These are phyloP conservation scores for Mycena polygramma DNA, from an alignment of 768 basidiomycete genomes.

Conservation along the genomic window DNA sequence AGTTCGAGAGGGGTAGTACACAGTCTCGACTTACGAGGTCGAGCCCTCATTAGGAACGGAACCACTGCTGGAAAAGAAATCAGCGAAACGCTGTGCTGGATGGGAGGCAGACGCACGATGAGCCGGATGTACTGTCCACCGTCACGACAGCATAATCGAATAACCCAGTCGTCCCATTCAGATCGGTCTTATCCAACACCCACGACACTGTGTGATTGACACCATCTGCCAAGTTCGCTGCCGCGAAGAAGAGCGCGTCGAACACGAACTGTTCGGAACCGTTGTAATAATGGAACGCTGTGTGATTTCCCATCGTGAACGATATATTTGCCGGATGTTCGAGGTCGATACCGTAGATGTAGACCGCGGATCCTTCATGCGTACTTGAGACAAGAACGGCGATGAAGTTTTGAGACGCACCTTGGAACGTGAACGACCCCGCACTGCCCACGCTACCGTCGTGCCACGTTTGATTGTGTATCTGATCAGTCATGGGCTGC, in stretches of 20 bases:
- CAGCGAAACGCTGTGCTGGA: background rate
- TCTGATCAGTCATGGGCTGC: slow-evolving; percentile 11
- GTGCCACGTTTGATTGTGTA: slow-evolving; percentile 23
- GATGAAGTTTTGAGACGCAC: background rate
- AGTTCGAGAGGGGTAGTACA: background rate
- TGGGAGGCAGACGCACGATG: background rate
- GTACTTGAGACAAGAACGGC: too few species aligned
- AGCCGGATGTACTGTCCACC: background rate
- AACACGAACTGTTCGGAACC: background rate
- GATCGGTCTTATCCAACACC: background rate
- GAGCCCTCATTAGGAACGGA: background rate
- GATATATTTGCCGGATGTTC: background rate
- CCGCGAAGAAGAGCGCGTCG: slow-evolving; percentile 1
- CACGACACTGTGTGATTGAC: slow-evolving; percentile 4
- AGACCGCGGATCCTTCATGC: background rate
- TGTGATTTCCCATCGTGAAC: background rate
- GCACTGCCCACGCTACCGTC: background rate
- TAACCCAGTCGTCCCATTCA: background rate
- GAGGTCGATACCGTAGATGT: slow-evolving; percentile 8
- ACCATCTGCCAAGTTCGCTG: background rate
- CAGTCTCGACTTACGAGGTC: background rate
- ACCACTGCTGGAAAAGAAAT: background rate
- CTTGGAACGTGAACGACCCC: slow-evolving; percentile 9
- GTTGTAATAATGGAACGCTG: slow-evolving; percentile 5
- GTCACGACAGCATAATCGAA: slow-evolving; percentile 8